Percentiles rank a stretch among this genome's conserved stretches.
Conservation (phyloP, 306 rosid genomes). For the Vachellia pachyceras region DNA sequence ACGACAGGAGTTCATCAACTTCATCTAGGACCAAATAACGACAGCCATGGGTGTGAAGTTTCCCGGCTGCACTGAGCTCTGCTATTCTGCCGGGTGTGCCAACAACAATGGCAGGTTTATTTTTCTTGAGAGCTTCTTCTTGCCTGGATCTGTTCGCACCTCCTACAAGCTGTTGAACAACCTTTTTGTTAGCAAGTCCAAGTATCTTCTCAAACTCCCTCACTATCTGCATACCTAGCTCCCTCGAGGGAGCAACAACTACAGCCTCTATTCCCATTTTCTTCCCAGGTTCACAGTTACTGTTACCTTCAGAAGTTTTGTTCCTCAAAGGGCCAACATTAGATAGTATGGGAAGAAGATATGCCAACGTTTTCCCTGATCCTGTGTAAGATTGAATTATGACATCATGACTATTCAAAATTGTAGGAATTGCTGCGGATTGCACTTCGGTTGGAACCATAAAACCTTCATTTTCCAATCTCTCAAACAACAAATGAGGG, state of each 20-base stretch:
- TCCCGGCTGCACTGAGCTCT: slow-evolving; percentile 91
- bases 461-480: slow-evolving; percentile 79
- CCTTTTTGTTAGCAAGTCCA: slow-evolving; percentile 68
- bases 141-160: slow-evolving; percentile 93
- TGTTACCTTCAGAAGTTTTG: slow-evolving; percentile 23
- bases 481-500: slow-evolving; percentile 62
- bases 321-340: slow-evolving; percentile 68
- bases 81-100: slow-evolving; percentile 97
- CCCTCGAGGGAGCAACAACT: slow-evolving; percentile 94
- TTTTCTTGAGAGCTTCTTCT: slow-evolving; percentile 92
- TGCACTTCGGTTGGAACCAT: slow-evolving; percentile 85
- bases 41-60: slow-evolving; percentile 85
- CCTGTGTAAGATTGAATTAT: slow-evolving; percentile 97
- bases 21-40: slow-evolving; percentile 86
- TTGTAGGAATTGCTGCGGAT: slow-evolving; percentile 81
- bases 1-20: slow-evolving; percentile 90
- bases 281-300: slow-evolving; percentile 52
- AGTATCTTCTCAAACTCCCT: slow-evolving; percentile 91
- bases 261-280: slow-evolving; percentile 82
- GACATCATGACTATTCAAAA: slow-evolving; percentile 71
- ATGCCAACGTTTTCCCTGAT: slow-evolving; percentile 91
- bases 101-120: slow-evolving; percentile 84
- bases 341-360: slow-evolving; percentile 82
- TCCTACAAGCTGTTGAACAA: slow-evolving; percentile 96
- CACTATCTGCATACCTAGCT: slow-evolving; percentile 97